Conservation (phyloP, 306 rosid species). For the apple (Malus domestica) region DNA sequence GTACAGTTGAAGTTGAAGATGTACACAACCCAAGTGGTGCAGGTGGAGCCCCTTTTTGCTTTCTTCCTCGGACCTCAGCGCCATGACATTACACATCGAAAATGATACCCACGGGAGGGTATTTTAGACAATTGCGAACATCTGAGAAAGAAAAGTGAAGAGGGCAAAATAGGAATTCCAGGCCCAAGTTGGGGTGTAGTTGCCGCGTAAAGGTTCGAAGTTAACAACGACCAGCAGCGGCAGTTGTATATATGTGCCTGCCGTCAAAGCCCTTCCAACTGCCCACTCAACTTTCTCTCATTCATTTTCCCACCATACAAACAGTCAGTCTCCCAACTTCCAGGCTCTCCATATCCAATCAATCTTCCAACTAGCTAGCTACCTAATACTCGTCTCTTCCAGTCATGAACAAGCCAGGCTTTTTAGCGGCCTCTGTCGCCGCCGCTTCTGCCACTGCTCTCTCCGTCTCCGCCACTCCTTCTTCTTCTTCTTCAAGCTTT, state of each 20-base stretch:
- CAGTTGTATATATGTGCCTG: neutral
- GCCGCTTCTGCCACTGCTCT: constrained; percentile 32
- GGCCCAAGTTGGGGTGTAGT: neutral
- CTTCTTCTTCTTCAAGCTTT: constrained; percentile 10
- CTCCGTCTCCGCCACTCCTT: constrained; percentile 16
- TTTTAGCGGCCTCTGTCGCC: constrained; percentile 34
- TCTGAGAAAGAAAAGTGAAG: rapidly evolving
- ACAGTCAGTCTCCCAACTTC: neutral
- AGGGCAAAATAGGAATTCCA: constrained; percentile 7
- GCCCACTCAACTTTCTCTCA: constrained; percentile 2
- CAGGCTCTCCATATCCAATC: neutral
- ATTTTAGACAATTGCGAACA: neutral
- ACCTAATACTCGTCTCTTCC: neutral
- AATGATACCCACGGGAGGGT: neutral
- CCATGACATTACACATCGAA: too few relatives aligned
- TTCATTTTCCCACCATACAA: neutral
- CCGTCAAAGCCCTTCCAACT: constrained; percentile 6
- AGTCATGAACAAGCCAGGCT: constrained; percentile 33
- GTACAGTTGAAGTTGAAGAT: neutral
- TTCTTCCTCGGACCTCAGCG: too few relatives aligned
- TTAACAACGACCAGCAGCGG: neutral
- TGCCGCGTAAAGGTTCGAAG: constrained; percentile 22
- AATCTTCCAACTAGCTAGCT: neutral
- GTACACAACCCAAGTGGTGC: too few relatives aligned
- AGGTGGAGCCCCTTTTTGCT: too few relatives aligned